These are phyloP conservation scores for Colletotrichum sansevieriae DNA, from an alignment of 2,329 filamentous ascomycete species.

Conservation along the genomic window DNA sequence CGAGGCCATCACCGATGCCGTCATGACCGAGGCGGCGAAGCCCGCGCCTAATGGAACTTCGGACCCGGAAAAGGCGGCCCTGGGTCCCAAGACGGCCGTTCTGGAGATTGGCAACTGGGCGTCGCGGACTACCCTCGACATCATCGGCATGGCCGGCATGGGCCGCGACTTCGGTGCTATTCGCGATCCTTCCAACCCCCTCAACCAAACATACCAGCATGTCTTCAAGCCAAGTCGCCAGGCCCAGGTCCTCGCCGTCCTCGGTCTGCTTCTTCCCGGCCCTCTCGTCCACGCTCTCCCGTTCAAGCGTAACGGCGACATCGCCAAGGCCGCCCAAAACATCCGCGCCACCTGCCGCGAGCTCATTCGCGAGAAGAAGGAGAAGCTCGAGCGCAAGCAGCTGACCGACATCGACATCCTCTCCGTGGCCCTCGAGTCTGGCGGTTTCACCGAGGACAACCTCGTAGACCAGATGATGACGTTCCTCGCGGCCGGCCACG, in stretches of 20 bases:
- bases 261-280: conserved; percentile 72
- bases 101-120: conserved; percentile 72
- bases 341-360: conserved; percentile 77
- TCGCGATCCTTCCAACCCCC: conserved; percentile 68
- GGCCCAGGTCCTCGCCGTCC: conserved; percentile 67
- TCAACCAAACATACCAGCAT: conserved; percentile 68
- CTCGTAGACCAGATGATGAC: conserved; percentile 94
- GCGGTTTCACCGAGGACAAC: conserved; percentile 81
- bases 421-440: conserved; percentile 82
- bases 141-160: conserved; percentile 80
- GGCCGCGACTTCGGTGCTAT: conserved; percentile 79
- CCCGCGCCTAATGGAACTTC: conserved; percentile 46
- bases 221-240: conserved; percentile 67
- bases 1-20: conserved; percentile 67
- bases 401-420: conserved; percentile 78
- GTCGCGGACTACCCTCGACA: conserved; percentile 78
- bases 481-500: conserved; percentile 85
- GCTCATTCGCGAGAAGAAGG: conserved; percentile 79
- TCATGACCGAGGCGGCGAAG: conserved; percentile 47
- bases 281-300: conserved; percentile 75
- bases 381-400: conserved; percentile 60
- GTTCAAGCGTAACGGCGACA: conserved; percentile 76
- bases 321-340: conserved; percentile 66
- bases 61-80: conserved; percentile 45
- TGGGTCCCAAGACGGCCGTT: conserved; percentile 52